phyloP scores from a whole-genome alignment of 306 rosid genomes.

The Rosa lucieae region DNA sequence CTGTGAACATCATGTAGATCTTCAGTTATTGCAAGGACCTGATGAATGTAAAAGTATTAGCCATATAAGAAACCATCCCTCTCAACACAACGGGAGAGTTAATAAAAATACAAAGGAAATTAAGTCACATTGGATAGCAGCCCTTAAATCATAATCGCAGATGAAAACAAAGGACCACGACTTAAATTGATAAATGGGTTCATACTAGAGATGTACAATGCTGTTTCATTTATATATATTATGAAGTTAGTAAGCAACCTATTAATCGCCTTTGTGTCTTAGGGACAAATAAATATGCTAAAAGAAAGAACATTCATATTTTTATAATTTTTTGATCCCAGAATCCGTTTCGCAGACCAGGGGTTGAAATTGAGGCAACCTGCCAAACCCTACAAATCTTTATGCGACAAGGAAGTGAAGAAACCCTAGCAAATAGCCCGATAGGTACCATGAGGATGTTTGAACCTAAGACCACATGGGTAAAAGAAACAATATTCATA shows the following conservation, averaged over 20 bases:
- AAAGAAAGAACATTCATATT: no score
- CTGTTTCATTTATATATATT: neutral
- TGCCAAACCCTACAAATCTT: no score
- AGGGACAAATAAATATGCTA: neutral
- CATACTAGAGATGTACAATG: neutral
- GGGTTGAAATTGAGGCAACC: no score
- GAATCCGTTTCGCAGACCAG: no score
- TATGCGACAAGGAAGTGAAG: no score
- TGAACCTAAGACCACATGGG: no score
- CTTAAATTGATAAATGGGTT: neutral
- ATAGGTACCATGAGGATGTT: no score
- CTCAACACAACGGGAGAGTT: neutral
- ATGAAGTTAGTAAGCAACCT: neutral
- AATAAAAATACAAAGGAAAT: neutral
- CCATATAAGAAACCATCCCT: neutral
- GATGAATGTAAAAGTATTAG: slow-evolving; percentile 20
- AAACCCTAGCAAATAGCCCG: no score
- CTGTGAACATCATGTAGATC: slow-evolving; percentile 87
- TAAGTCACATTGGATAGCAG: neutral
- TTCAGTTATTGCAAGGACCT: slow-evolving; percentile 94
- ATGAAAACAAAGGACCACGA: neutral
- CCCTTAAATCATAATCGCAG: neutral
- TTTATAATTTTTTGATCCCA: no score
- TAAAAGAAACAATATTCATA: no score
- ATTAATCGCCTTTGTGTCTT: neutral